Evolutionary conservation across 2,329 filamentous ascomycete species (phyloP).

Genomic region (Ophiostoma quercus): DNA sequence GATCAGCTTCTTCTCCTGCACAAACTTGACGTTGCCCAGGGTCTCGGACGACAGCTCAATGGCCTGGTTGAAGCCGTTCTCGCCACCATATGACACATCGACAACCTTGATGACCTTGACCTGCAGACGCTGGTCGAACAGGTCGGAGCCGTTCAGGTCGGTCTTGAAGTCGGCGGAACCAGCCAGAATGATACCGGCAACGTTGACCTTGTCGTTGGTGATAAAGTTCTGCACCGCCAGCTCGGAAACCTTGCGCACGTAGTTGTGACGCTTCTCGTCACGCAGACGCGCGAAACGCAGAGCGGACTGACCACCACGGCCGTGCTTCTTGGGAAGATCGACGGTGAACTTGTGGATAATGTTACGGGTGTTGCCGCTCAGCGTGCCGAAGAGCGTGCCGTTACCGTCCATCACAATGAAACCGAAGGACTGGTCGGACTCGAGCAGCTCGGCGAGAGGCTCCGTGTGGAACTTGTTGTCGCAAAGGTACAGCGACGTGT

Average conservation of each 20-base stretch:
- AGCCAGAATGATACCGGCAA: slow-evolving; percentile 88
- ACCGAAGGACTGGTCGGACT: slow-evolving; percentile 98
- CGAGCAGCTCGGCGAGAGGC: slow-evolving; percentile 89
- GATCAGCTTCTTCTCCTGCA: slow-evolving; percentile 99
- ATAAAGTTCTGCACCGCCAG: slow-evolving; percentile 98
- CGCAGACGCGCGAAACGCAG: slow-evolving; percentile 98
- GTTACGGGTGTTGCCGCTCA: slow-evolving; percentile 95
- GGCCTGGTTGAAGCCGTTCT: slow-evolving; percentile 99
- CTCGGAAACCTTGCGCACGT: slow-evolving; percentile 97
- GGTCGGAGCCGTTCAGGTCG: slow-evolving; percentile 92
- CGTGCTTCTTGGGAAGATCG: slow-evolving; percentile 99
- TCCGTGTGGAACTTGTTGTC: slow-evolving; percentile 99
- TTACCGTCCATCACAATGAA: slow-evolving; percentile 99
- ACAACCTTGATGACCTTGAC: slow-evolving; percentile 99
- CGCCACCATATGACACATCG: slow-evolving; percentile 96
- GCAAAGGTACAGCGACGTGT: slow-evolving; percentile 97
- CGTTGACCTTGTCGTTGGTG: slow-evolving; percentile 96
- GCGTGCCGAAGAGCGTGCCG: slow-evolving; percentile 90
- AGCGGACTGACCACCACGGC: slow-evolving; percentile 98
- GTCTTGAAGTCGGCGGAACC: slow-evolving; percentile 99
- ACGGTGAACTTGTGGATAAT: slow-evolving; percentile 97
- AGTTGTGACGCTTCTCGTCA: slow-evolving; percentile 99
- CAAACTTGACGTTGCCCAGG: slow-evolving; percentile 98
- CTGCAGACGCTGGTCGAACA: slow-evolving; percentile 89
- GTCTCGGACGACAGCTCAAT: slow-evolving; percentile 95